These are phyloP conservation scores for Penicillium sp. DNA, from an alignment of 2,329 filamentous ascomycete species.

Conservation along the genomic window DNA sequence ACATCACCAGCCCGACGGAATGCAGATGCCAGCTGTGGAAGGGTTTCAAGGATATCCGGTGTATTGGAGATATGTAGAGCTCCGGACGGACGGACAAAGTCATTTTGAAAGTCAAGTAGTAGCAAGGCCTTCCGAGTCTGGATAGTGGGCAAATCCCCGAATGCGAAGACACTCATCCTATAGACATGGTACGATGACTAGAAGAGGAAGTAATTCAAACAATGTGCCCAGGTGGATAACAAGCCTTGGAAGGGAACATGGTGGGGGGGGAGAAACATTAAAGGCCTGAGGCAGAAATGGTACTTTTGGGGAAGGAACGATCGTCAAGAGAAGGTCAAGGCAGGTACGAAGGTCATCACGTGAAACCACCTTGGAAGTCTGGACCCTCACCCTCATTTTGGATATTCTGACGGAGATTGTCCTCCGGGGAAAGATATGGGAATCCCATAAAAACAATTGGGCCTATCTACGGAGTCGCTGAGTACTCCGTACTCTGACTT, in stretches of 20 bases:
- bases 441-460: not conserved
- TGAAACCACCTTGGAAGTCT: not conserved
- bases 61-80: slow-evolving; percentile 64
- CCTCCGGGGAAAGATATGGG: not conserved
- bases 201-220: not conserved
- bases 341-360: not conserved
- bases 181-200: slow-evolving; percentile 22
- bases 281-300: not conserved
- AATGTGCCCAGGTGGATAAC: not conserved
- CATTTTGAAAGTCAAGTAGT: slow-evolving; percentile 84
- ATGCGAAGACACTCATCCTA: slow-evolving; percentile 32
- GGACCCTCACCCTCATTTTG: not conserved
- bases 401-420: not conserved
- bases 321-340: not conserved
- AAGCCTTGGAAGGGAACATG: not conserved
- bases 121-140: slow-evolving; percentile 68
- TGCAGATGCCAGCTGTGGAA: slow-evolving; percentile 62
- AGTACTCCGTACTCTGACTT: no score
- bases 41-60: slow-evolving; percentile 63
- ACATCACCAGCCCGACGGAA: slow-evolving; percentile 73
- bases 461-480: not conserved
- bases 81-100: slow-evolving; percentile 71
- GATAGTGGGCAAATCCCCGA: slow-evolving; percentile 45
- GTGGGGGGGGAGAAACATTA: not conserved
- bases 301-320: not conserved